phyloP scores from a whole-genome alignment of 495 filamentous ascomycete species.

The Immersiella caudata region DNA sequence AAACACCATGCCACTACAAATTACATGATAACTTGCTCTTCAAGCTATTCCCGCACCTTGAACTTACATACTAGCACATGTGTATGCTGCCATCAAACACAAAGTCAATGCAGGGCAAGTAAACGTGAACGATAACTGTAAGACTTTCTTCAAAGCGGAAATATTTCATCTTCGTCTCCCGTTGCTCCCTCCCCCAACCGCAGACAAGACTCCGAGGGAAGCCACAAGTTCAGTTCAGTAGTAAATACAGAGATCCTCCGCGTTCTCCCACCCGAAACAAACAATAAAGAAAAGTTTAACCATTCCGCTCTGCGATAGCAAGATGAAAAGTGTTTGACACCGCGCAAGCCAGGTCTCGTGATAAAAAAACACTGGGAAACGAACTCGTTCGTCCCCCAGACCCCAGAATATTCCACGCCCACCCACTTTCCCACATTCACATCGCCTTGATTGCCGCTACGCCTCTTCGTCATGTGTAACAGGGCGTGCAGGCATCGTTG shows the following conservation, averaged over 20 bases:
- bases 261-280: neutral
- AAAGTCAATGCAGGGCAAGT: neutral
- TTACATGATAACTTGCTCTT: no score
- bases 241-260: conserved; percentile 19
- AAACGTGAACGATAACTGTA: conserved; percentile 2
- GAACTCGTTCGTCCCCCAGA: neutral
- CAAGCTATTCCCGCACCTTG: no score
- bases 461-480: neutral
- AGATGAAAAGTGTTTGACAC: neutral
- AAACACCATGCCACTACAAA: no score
- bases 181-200: neutral
- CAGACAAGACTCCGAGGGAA: neutral
- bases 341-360: neutral
- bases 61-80: no score
- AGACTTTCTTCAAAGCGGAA: neutral
- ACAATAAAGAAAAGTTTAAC: neutral
- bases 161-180: conserved; percentile 3
- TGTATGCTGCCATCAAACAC: no score
- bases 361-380: conserved; percentile 3
- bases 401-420: neutral
- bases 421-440: neutral
- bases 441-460: neutral
- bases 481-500: neutral
- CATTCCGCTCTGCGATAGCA: neutral
- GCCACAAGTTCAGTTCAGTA: conserved; percentile 5